phyloP scores from a whole-genome alignment of 495 filamentous ascomycete species.

The Trypethelium eluteriae region DNA sequence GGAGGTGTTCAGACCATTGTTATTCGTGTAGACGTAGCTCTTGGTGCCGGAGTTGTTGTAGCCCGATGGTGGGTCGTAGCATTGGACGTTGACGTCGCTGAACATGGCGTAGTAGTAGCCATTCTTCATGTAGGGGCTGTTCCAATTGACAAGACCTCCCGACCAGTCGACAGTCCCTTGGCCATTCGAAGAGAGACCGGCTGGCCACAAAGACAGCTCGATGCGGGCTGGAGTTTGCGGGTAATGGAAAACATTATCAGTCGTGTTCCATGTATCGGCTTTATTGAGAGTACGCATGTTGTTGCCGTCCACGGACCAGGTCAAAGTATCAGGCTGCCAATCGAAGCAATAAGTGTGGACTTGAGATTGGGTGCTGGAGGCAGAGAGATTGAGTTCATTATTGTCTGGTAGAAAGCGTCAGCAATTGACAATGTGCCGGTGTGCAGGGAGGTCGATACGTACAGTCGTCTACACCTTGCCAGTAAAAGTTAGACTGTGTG shows the following conservation, averaged over 20 bases:
- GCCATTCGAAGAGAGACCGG: conserved; percentile 68
- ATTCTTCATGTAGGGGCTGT: conserved; percentile 68
- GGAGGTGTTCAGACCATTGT: conserved; percentile 60
- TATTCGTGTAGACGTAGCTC: conserved; percentile 68
- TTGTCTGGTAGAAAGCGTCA: conserved; percentile 47
- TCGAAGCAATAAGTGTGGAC: conserved; percentile 89
- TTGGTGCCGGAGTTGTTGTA: conserved; percentile 48
- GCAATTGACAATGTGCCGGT: conserved; percentile 12
- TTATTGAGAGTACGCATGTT: conserved; percentile 60
- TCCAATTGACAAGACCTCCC: conserved; percentile 84
- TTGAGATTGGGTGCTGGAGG: conserved; percentile 67
- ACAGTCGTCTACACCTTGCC: conserved; percentile 90
- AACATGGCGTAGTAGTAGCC: conserved; percentile 87
- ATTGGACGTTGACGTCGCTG: conserved; percentile 68
- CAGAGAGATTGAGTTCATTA: conserved; percentile 62
- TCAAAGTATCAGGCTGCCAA: conserved; percentile 78
- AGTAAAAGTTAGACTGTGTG: conserved; percentile 94
- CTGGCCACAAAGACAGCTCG: conserved; percentile 94
- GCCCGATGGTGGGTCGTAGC: conserved; percentile 66
- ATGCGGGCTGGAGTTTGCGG: conserved; percentile 92
- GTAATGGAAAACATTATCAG: conserved; percentile 72
- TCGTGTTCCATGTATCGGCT: conserved; percentile 69
- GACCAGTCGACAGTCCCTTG: conserved; percentile 86
- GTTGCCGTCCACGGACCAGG: conserved; percentile 77
- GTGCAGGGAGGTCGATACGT: conserved; percentile 36